A percentile compares a stretch with the other conserved stretches of the same genome.
These are phyloP conservation scores for Fistulifera solaris DNA, from an alignment of 108 stramenopile genomes.

Conservation along the genomic window DNA sequence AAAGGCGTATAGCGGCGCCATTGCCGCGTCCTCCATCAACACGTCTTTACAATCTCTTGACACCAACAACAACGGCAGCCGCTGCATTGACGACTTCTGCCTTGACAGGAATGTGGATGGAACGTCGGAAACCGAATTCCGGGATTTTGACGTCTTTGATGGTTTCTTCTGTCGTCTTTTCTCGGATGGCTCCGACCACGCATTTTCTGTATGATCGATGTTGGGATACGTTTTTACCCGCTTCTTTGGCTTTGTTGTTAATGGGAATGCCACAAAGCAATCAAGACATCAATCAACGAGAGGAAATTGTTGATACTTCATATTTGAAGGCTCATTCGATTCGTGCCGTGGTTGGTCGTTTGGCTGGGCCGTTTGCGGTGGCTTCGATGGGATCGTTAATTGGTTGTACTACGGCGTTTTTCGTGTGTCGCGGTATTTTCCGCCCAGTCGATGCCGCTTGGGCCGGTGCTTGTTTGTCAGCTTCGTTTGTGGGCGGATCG, in stretches of 20 bases:
- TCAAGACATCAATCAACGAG: not conserved
- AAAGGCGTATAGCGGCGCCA: too few relatives aligned
- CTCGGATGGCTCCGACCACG: constrained; percentile 27
- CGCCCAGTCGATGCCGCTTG: constrained; percentile 18
- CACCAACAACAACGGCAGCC: not conserved
- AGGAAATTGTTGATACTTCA: not conserved
- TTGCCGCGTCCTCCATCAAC: too few relatives aligned
- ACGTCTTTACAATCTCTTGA: too few relatives aligned
- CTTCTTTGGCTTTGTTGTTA: constrained; percentile 48
- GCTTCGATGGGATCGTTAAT: constrained; percentile 55
- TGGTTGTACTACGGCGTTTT: constrained; percentile 41
- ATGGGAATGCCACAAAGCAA: constrained; percentile 15
- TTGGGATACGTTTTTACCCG: constrained; percentile 58
- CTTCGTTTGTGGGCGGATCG: constrained; percentile 66
- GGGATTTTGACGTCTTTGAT: constrained; percentile 45
- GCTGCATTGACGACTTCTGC: not conserved
- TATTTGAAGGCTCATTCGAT: constrained; percentile 6
- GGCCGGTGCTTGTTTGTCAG: constrained; percentile 56
- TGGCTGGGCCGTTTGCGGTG: constrained; percentile 44
- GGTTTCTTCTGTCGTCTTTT: constrained; percentile 34
- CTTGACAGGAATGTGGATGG: not conserved
- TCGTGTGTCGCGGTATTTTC: constrained; percentile 4
- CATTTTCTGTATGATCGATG: constrained; percentile 55
- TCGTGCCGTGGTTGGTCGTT: constrained; percentile 9
- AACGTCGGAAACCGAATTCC: constrained; percentile 7